Base-by-base conservation (phyloP, 2,329 filamentous ascomycete species). In the Emergomyces africanus region DNA sequence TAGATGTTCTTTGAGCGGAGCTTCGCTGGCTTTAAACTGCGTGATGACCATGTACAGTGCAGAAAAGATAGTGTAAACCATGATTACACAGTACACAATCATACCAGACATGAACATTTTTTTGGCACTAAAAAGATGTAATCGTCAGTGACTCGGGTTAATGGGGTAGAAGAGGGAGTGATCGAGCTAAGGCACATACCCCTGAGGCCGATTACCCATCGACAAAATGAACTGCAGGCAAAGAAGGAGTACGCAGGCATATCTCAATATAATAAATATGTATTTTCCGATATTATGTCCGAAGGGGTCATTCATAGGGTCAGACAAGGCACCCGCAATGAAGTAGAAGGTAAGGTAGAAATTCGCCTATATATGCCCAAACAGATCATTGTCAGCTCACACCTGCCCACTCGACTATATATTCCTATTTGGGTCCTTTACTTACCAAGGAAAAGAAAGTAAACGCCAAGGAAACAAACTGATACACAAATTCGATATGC, bases 261-360 rank as follows among this genome's bases (percentile, higher is more conserved):
- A 99, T 57, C 90, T 84, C 46, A 99, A 77, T 61, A 96, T 80
- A 62, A 85, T 82, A 74, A 97, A 99, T 71, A 99, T 88, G 75
- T 88, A 84, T 64, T 83, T 83, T 54, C 89, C 92, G 63, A 95
- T 86, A 63, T 85, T 81, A 74, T 96, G 88, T 18, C 91, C 91
- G 66, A 99, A 99, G 0, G 95, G 95, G 72, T 99, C 94, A 64
- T 95, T 79, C 30, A 78, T 77, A 0, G 83, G 77, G 67, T 97
- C 90, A 0, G 88, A 82, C 18, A 99, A 81, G 46, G 91, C 95
- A 49, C 94, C 94, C 25, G 90, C 90, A 65, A 99, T 87, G 77
- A 99, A 99, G 81, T 91, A 99, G 77, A 99, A 99, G 60, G 91
- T 95, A 57, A 99, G 85, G 73, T 97, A 99, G 79, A 97, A 99